Conservation (phyloP, 208 protist species). For the Entamoeba moshkovskii region DNA sequence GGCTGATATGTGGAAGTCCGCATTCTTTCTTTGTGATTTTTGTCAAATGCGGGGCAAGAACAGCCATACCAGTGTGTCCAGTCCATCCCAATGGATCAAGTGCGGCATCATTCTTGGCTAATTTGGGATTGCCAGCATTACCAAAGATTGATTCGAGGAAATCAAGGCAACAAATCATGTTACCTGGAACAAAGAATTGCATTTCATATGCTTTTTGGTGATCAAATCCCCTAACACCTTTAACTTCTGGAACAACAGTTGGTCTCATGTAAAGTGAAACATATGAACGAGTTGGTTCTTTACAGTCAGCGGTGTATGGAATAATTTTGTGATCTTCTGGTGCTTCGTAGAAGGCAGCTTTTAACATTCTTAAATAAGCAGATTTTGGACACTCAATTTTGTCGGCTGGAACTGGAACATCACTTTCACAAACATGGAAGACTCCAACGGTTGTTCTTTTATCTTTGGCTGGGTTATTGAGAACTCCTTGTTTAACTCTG, state of each 20-base stretch:
- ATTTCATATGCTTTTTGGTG: conserved; percentile 27
- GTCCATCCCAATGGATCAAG: conserved; percentile 28
- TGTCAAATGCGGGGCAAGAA: conserved; percentile 37
- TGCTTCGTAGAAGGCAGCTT: conserved; percentile 19
- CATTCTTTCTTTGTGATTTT: conserved; percentile 32
- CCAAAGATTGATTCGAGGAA: conserved; percentile 44
- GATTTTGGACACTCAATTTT: conserved; percentile 32
- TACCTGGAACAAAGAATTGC: conserved; percentile 31
- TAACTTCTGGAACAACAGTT: conserved; percentile 24
- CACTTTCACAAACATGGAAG: conserved; percentile 37
- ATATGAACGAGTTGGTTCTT: conserved; percentile 18
- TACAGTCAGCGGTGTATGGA: conserved; percentile 21
- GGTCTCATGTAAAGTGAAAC: conserved; percentile 32
- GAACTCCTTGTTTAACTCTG: conserved; percentile 28
- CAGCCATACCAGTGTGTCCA: conserved; percentile 35
- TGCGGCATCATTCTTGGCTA: conserved; percentile 27
- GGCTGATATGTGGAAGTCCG: conserved; percentile 35
- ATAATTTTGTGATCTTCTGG: conserved; percentile 18
- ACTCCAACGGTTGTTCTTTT: conserved; percentile 37
- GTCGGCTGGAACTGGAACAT: conserved; percentile 30
- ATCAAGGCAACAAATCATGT: conserved; percentile 31
- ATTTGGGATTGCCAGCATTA: conserved; percentile 35
- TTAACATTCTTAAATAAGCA: conserved; percentile 17
- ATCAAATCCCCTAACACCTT: conserved; percentile 27
- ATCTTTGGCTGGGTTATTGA: conserved; percentile 40